Base-by-base conservation (phyloP, 208 protist species). In the Trichomonas gallinae region DNA sequence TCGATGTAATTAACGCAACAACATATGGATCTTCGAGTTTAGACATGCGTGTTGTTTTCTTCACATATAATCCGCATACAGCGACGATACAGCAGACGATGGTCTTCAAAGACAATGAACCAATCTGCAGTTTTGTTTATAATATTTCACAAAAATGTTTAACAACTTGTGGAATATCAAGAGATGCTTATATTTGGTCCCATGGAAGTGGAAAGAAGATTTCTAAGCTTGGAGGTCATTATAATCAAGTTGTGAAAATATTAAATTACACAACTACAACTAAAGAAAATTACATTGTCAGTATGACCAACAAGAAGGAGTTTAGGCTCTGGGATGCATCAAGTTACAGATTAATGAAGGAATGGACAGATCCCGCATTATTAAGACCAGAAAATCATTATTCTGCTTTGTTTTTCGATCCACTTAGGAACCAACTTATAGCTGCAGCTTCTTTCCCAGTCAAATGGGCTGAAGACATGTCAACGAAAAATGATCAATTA, bases 381-480 rank as follows among this genome's bases (percentile, higher is more conserved):
- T 31, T 42, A 38, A 38, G 87, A 15, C 87, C 87, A 48, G 87
- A 93, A 51, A 51, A 93, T 51, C 31, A 51, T 15, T 93, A 51
- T 93, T 38, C 44, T 11, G 11, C 26, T 38, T 23, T 40, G 13
- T 13, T 13, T 21, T 93, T 93, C 26, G 87, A 93, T 51, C 17
- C 42, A 0, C 1, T 34, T 38, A 23, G 26, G 6, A 42, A 51
- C 51, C 13, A 26, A 34, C 26, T 93, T 3, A 51, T 93, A 26
- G 38, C 23, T 48, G 42, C 40, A 34, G 42, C 44, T 26, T 48
- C 87, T 17, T 93, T 48, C 44, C 87, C 87, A 17, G 17, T 40
- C 2, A 93, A 93, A 51, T 93, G 87, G 87, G 87, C 87, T n/a
- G 87, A 93, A 93, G 87, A 93, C 51, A 51, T 93, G 17, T 89